These are phyloP conservation scores for Saturnispora gosingensis DNA, from an alignment of 805 yeast species.

Conservation along the genomic window DNA sequence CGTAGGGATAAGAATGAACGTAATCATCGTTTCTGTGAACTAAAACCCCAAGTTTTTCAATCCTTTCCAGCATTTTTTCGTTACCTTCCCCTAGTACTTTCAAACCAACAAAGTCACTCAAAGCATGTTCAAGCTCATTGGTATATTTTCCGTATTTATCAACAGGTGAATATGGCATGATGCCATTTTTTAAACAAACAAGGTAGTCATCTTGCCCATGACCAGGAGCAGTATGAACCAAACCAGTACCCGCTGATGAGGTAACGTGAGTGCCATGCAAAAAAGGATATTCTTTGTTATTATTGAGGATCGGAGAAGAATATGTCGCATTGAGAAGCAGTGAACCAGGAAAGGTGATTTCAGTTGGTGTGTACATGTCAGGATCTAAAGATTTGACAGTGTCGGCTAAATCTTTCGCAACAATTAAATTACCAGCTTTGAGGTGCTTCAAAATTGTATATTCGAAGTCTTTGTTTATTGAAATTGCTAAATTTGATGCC, in stretches of 20 bases:
- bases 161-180: conserved; percentile 67
- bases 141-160: conserved; percentile 66
- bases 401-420: conserved; percentile 43
- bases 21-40: conserved; percentile 41
- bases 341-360: conserved; percentile 32
- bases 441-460: conserved; percentile 43
- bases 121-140: conserved; percentile 36
- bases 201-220: conserved; percentile 93
- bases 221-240: conserved; percentile 96
- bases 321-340: conserved; percentile 37
- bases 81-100: conserved; percentile 59
- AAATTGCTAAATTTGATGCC: conserved; percentile 77
- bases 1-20: conserved; percentile 86
- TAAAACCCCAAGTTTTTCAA: conserved; percentile 38
- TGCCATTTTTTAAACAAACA: conserved; percentile 47
- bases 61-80: conserved; percentile 32
- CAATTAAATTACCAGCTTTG: conserved; percentile 40
- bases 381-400: conserved; percentile 28
- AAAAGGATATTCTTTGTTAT: conserved; percentile 40
- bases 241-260: conserved; percentile 78
- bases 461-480: conserved; percentile 47
- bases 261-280: conserved; percentile 79
- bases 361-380: conserved; percentile 16
- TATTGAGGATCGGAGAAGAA: conserved; percentile 41
- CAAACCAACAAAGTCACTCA: conserved; percentile 39